Evolutionary conservation across 129 eudicot genomes (phyloP), one percentile per base, ranked within the genome.

Genomic region (Erigeron canadensis): DNA sequence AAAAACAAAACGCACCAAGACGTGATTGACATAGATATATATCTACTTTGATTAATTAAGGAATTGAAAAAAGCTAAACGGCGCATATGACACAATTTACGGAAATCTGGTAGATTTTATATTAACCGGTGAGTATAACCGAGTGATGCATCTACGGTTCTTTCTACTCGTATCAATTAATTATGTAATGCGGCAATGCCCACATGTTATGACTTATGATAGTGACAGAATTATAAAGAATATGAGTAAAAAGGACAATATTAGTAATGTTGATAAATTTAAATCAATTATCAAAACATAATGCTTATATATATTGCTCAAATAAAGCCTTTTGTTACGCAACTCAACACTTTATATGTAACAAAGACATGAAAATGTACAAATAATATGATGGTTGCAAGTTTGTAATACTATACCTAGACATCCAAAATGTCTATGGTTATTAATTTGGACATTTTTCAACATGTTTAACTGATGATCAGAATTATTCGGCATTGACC

Each of bases 81-180:
- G 69, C 77, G 70, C 77, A 73, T 16, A 63, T 39, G 71, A 50
- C 44, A 51, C 78, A 51, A 64, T 17, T 74, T 62, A 40, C 22
- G 42, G 15, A 41, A 63, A 73, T 73, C 51, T 62, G 9, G n/a
- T 46, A 50, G 22, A 6, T 73, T 58, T 13, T 11, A 47, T 23
- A 73, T 62, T 72, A 45, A 45, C 8, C 28, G 21, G 28, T 41
- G 62, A 60, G 43, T 43, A n/a, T n/a, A n/a, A n/a, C n/a, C n/a
- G n/a, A n/a, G 34, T 13, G 19, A 58, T 43, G 65, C 34, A 28
- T 40, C 60, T 59, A 48, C 37, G 47, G 12, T 50, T 46, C 17
- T 44, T 6, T 54, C 60, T 54, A 47, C 54, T 44, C 13, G 6
- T 44, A 71, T 58, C 46, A 51, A 11, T 60, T 58, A 11, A 23